Evolutionary conservation across 139 green algal species (phyloP).

Genomic region (Medakamo hakoo): DNA sequence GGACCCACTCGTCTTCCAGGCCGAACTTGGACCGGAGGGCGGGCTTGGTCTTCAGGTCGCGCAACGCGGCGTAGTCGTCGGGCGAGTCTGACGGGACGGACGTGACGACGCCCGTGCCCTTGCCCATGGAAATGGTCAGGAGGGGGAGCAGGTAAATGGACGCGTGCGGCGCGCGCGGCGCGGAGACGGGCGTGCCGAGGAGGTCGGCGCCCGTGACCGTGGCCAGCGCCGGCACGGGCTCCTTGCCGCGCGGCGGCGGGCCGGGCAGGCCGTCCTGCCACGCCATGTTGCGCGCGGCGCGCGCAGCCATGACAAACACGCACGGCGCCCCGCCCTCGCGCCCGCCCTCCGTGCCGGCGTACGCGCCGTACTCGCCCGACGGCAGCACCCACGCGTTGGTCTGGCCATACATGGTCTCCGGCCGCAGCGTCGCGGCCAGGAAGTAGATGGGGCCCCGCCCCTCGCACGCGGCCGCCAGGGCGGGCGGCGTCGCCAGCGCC

Average conservation of each 20-base stretch:
- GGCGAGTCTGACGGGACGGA: slow-evolving; percentile 87
- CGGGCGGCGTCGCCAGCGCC: slow-evolving; percentile 54
- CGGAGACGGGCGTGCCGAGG: slow-evolving; percentile 66
- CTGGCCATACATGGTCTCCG: slow-evolving; percentile 99
- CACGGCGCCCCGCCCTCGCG: too few species aligned
- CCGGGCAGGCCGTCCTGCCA: slow-evolving; percentile 68
- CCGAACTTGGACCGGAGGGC: slow-evolving; percentile 87
- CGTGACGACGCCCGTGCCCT: slow-evolving; percentile 96
- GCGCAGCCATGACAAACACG: slow-evolving; percentile 73
- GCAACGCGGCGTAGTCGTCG: slow-evolving; percentile 73
- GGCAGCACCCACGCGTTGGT: slow-evolving; percentile 97
- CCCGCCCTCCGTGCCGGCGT: slow-evolving; percentile 33
- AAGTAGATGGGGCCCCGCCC: slow-evolving; percentile 61
- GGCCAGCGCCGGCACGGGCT: slow-evolving; percentile 59
- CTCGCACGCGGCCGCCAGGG: slow-evolving; percentile 41
- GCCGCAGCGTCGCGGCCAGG: slow-evolving; percentile 84
- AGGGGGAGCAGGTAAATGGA: slow-evolving; percentile 88
- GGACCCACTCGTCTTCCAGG: slow-evolving; percentile 85
- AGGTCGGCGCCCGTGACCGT: slow-evolving; percentile 80
- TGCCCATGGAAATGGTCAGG: slow-evolving; percentile 93
- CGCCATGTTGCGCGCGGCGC: slow-evolving; percentile 80
- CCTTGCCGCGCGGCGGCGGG: slow-evolving; percentile 26
- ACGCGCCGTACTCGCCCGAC: slow-evolving; percentile 74
- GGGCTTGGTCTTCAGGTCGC: slow-evolving; percentile 87
- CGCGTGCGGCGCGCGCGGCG: slow-evolving; percentile 46